These are phyloP conservation scores for Saururus chinensis DNA, from an alignment of 164 flowering plant species.

Conservation along the genomic window DNA sequence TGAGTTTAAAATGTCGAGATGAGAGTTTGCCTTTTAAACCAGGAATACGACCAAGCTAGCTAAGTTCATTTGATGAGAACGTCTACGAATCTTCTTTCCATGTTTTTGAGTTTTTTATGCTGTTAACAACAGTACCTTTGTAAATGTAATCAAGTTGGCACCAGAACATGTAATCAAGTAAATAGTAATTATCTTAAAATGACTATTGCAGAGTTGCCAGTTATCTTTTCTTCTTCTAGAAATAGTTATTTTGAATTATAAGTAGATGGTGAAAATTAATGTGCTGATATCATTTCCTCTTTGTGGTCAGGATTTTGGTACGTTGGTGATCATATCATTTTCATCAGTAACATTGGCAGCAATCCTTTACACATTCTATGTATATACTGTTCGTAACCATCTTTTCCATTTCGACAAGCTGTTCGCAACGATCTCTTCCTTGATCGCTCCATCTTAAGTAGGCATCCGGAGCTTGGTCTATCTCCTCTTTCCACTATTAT, in stretches of 20 bases:
- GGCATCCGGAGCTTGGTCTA: not conserved
- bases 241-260: too few species aligned
- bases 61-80: too few species aligned
- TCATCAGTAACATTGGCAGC: constrained; percentile 30
- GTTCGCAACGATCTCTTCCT: constrained; percentile 1
- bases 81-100: too few species aligned
- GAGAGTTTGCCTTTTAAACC: too few species aligned
- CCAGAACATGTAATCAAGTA: not conserved
- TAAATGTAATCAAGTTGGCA: too few species aligned
- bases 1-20: too few species aligned
- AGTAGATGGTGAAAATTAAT: too few species aligned
- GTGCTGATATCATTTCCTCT: not conserved
- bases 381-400: constrained; percentile 45
- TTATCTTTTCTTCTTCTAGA: not conserved
- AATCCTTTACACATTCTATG: constrained; percentile 39
- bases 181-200: not conserved
- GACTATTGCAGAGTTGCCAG: not conserved
- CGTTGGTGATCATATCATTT: constrained; percentile 51
- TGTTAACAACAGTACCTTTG: too few species aligned
- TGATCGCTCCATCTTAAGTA: not conserved
- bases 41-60: too few species aligned
- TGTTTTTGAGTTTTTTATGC: too few species aligned
- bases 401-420: constrained; percentile 55
- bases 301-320: constrained; percentile 38
- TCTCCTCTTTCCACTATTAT: not conserved